A percentile compares a stretch with the other conserved stretches of the same genome.
phyloP scores from a whole-genome alignment of 371 early-diverging fungal species.

The Parasitella parasitica region DNA sequence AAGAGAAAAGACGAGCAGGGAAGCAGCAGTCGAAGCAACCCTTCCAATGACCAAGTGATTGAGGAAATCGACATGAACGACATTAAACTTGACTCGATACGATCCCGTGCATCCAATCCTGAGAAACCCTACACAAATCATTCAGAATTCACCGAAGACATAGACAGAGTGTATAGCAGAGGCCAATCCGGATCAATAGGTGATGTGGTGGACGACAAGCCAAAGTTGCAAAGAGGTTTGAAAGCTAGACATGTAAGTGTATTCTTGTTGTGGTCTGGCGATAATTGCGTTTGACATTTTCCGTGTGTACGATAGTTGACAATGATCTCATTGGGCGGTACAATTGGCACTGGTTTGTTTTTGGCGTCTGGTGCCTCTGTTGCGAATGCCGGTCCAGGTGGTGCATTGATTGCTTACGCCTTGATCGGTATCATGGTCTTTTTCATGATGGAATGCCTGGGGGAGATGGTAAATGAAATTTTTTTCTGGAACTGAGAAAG shows the following conservation, averaged over 20 bases:
- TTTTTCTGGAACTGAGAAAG: not conserved
- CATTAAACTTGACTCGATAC: not conserved
- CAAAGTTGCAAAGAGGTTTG: slow-evolving; percentile 24
- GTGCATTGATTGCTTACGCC: slow-evolving; percentile 74
- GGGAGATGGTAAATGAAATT: slow-evolving; percentile 69
- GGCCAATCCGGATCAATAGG: slow-evolving; percentile 15
- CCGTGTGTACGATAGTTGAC: slow-evolving; percentile 37
- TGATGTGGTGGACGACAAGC: slow-evolving; percentile 16
- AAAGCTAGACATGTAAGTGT: slow-evolving; percentile 31
- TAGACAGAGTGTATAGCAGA: slow-evolving; percentile 3
- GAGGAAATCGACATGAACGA: slow-evolving; percentile 22
- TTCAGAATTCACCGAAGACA: not conserved
- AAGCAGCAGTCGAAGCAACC: not conserved
- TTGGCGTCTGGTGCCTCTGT: slow-evolving; percentile 78
- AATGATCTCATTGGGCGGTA: slow-evolving; percentile 82
- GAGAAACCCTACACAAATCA: not conserved
- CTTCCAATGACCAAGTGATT: not conserved
- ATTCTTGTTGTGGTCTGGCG: not conserved
- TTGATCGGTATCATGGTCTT: slow-evolving; percentile 80
- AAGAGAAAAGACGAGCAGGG: not conserved
- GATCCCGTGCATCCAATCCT: slow-evolving; percentile 8
- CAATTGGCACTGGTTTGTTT: slow-evolving; percentile 85
- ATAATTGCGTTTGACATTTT: not conserved
- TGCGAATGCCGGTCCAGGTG: slow-evolving; percentile 78
- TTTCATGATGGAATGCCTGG: slow-evolving; percentile 79